These are phyloP conservation scores for Suillus decipiens DNA, from an alignment of 768 basidiomycete genomes.

Conservation along the genomic window DNA sequence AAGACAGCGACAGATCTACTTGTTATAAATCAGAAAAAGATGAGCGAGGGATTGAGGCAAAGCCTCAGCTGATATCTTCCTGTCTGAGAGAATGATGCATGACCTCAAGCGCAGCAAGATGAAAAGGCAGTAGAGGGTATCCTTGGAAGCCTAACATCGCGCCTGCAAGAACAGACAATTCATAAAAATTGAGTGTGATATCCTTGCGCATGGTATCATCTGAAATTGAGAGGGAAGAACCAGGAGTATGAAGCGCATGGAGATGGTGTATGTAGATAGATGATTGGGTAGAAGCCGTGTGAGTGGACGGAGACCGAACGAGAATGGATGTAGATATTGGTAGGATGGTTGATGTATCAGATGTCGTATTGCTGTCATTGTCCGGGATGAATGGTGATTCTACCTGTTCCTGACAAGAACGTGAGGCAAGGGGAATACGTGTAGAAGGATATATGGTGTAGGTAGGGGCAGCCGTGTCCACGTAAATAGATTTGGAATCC, in stretches of 20 bases:
- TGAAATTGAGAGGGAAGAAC: conserved; percentile 37
- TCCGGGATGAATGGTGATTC: conserved; percentile 37
- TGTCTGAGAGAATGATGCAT: conserved; percentile 49
- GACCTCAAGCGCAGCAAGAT: conserved; percentile 69
- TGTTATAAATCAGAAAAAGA: conserved; percentile 12
- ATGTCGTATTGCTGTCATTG: conserved; percentile 21
- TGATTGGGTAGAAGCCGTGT: conserved; percentile 43
- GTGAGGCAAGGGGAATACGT: conserved; percentile 45
- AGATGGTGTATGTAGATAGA: conserved; percentile 64
- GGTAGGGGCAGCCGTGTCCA: conserved; percentile 43
- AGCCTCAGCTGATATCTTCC: conserved; percentile 25
- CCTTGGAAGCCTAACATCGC: conserved; percentile 41
- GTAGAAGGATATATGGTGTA: conserved; percentile 49
- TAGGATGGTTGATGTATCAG: conserved; percentile 44
- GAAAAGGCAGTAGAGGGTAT: conserved; percentile 65
- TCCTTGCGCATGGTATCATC: conserved; percentile 46
- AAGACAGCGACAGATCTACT: conserved; percentile 10
- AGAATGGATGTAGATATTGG: conserved; percentile 62
- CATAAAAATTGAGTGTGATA: conserved; percentile 68
- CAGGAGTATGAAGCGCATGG: conserved; percentile 44
- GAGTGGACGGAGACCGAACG: conserved; percentile 51
- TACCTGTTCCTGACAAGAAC: conserved; percentile 28
- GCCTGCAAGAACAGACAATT: conserved; percentile 62
- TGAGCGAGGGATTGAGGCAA: conserved; percentile 5
- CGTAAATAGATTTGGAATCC: conserved; percentile 32